Percentiles rank a stretch among this genome's conserved stretches.
Evolutionary conservation across 768 basidiomycete species (phyloP).

Genomic region (Paxillus ammoniavirescens): DNA sequence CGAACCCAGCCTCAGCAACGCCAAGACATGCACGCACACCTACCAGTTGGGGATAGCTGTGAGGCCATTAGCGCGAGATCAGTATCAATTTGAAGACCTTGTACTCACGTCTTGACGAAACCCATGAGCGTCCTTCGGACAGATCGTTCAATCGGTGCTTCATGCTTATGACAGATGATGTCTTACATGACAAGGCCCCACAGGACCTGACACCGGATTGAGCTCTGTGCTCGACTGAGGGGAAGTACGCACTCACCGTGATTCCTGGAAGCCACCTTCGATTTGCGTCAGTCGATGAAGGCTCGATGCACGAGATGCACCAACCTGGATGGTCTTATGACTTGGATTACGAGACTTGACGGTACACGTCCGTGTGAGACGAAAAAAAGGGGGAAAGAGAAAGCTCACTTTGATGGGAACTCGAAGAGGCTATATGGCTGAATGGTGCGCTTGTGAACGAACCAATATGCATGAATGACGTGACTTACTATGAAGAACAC

Average conservation of each 20-base stretch:
- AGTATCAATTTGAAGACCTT: background rate
- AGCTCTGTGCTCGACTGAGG: background rate
- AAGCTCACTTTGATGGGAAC: conserved; percentile 61
- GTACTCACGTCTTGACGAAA: conserved; percentile 56
- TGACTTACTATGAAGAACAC: conserved; percentile 65
- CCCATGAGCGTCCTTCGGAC: conserved; percentile 58
- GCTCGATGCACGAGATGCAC: no score
- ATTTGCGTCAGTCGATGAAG: conserved; percentile 35
- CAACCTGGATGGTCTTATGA: conserved; percentile 52
- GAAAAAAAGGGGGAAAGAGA: background rate
- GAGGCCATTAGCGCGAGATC: background rate
- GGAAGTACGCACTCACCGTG: conserved; percentile 39
- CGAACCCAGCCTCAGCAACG: conserved; percentile 66
- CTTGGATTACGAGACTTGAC: conserved; percentile 47
- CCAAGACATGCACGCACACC: conserved; percentile 60
- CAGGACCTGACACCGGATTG: conserved; percentile 38
- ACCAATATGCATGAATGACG: background rate
- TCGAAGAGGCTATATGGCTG: conserved; percentile 46
- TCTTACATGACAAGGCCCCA: conserved; percentile 65
- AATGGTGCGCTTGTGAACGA: background rate
- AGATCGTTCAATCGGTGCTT: conserved; percentile 3
- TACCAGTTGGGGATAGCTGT: conserved; percentile 61
- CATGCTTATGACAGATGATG: no score
- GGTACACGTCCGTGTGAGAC: background rate
- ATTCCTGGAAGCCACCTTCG: conserved; percentile 63